These are phyloP conservation scores for Nigrospora oryzae DNA, from an alignment of 2,329 filamentous ascomycete genomes.

Conservation along the genomic window DNA sequence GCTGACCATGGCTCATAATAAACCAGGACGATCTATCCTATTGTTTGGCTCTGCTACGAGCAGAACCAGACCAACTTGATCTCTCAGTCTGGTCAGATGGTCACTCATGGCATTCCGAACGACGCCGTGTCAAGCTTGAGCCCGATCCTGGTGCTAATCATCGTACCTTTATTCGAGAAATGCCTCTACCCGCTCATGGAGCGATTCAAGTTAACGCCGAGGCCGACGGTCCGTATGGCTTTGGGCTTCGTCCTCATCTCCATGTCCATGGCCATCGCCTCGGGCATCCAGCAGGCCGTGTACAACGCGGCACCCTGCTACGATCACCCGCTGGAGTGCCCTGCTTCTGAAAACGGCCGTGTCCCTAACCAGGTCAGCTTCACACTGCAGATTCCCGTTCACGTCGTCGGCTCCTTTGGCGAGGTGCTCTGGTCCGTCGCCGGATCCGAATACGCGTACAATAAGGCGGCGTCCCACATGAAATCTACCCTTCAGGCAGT, in stretches of 20 bases:
- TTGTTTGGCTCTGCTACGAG: conserved; percentile 49
- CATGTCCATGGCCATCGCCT: not conserved
- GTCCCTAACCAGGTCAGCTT: not conserved
- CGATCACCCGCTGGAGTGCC: not conserved
- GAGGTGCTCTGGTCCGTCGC: not conserved
- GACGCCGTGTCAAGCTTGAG: conserved; percentile 18
- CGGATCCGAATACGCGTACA: not conserved
- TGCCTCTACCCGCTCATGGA: not conserved
- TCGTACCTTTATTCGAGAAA: not conserved
- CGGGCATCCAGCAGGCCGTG: not conserved
- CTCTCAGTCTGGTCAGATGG: conserved; percentile 41
- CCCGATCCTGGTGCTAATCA: not conserved
- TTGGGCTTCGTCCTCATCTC: not conserved
- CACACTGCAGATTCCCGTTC: not conserved
- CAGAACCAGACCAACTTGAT: conserved; percentile 51
- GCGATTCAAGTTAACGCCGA: not conserved
- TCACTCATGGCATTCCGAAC: conserved; percentile 38
- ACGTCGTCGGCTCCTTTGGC: not conserved
- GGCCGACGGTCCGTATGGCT: not conserved
- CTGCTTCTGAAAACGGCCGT: not conserved
- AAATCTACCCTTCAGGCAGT: not conserved
- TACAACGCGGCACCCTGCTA: not conserved
- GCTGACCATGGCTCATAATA: no score
- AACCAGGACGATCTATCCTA: conserved; percentile 25
- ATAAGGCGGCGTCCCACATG: not conserved